Evolutionary conservation across 495 filamentous ascomycete species (phyloP), one percentile per base, ranked within the genome.

Genomic region (Aspergillus ellipticus): DNA sequence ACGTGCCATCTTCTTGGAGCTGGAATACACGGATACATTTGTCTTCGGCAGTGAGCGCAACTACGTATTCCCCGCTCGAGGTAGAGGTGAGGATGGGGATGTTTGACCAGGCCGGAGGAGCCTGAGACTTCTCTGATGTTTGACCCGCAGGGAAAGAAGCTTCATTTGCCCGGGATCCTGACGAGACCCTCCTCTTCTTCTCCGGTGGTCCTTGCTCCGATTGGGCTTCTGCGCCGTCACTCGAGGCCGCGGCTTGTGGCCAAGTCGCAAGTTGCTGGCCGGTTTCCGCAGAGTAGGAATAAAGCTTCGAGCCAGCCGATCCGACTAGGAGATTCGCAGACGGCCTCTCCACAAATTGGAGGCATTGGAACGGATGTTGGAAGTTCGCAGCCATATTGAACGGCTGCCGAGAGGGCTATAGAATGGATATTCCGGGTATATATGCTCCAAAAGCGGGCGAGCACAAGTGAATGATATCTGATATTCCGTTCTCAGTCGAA

Each of bases 11-110:
- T 0, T 76, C 70, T 16, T 78, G 74, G 41, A 92, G 68, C 56
- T 83, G 74, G 60, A 97, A 88, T 1, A 97, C 91, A 61, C 89
- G 86, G 52, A 98, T 77, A 50, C 79, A 85, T 74, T 97, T 98
- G 76, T 97, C 94, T 63, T 95, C 91, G 7, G 82, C 85, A 7
- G 94, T 96, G 17, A 91, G 77, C 11, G 84, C 87, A 33, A 96
- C 77, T 10, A 94, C 61, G 74, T 95, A 77, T 41, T 79, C 74
- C 29, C 83, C 79, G 47, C 86, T 77, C 33, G 78, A 65, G 2
- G 88, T 84, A 15, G 78, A 63, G n/a, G 78, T 70, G 22, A 92
- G 53, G 13, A 80, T 73, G 31, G 79, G 79, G 28, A 90, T 73
- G 55, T 81, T 77, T 11, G 78, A 73, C 63, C 73, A 70, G 8